phyloP scores from a whole-genome alignment of 2,329 filamentous ascomycete genomes.

The Helicocarpus griseus region DNA sequence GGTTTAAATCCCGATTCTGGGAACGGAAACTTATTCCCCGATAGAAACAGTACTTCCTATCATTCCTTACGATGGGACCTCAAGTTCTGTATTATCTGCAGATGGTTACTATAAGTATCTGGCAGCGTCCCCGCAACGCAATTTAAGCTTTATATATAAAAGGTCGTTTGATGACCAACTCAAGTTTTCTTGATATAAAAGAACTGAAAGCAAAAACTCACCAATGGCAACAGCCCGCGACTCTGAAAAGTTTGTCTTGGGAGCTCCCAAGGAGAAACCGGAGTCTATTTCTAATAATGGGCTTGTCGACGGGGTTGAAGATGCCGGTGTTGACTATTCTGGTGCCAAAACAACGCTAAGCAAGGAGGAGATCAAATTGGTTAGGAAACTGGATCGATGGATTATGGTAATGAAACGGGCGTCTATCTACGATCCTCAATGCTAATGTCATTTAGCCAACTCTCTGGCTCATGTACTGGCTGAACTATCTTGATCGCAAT shows the following conservation, averaged over 20 bases:
- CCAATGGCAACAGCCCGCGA: background rate
- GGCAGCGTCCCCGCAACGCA: background rate
- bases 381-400: background rate
- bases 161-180: no score
- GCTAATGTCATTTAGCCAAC: background rate
- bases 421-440: background rate
- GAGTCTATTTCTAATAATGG: background rate
- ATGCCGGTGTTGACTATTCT: background rate
- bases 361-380: background rate
- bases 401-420: background rate
- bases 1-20: background rate
- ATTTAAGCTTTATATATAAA: no score
- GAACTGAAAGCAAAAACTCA: no score
- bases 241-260: background rate
- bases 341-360: background rate
- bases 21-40: background rate
- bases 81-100: background rate
- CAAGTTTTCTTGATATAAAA: no score
- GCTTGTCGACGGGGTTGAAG: background rate
- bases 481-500: background rate
- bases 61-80: background rate
- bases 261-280: background rate
- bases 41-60: background rate
- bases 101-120: background rate
- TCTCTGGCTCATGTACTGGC: slow-evolving; percentile 1